Evolutionary conservation across 257 asterid genomes (phyloP).

Genomic region (Nicotiana otophora): DNA sequence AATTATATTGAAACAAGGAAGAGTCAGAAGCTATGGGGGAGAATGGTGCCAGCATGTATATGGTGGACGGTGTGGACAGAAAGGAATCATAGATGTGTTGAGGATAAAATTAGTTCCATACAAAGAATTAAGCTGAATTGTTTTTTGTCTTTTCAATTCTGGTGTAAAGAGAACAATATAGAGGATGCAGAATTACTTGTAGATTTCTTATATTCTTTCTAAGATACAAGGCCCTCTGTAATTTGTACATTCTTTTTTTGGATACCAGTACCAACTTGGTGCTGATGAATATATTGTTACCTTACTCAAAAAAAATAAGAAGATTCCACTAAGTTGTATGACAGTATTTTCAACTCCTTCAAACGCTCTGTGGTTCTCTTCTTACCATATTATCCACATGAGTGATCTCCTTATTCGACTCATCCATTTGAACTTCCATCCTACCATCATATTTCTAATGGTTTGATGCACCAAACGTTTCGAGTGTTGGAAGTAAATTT

Average conservation of each 20-base stretch:
- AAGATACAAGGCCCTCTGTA: background rate
- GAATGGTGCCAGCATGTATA: background rate
- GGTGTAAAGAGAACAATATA: background rate
- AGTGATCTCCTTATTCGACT: background rate
- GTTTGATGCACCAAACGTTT: background rate
- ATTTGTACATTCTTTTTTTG: background rate
- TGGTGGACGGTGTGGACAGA: background rate
- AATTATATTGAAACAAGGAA: background rate
- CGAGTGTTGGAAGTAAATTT: background rate
- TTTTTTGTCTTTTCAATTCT: background rate
- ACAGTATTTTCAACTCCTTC: background rate
- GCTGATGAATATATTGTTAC: background rate
- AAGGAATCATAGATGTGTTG: background rate
- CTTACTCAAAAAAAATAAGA: background rate
- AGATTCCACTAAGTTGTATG: background rate
- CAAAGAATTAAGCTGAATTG: background rate
- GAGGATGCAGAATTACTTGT: background rate
- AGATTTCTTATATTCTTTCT: background rate
- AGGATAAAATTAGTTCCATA: background rate
- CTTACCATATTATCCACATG: background rate
- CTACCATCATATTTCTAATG: background rate
- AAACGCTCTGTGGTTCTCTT: background rate
- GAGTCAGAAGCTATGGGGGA: background rate
- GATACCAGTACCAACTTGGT: background rate
- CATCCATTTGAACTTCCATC: background rate